Conservation (phyloP, 495 filamentous ascomycete genomes). For the Tuber melanosporum region DNA sequence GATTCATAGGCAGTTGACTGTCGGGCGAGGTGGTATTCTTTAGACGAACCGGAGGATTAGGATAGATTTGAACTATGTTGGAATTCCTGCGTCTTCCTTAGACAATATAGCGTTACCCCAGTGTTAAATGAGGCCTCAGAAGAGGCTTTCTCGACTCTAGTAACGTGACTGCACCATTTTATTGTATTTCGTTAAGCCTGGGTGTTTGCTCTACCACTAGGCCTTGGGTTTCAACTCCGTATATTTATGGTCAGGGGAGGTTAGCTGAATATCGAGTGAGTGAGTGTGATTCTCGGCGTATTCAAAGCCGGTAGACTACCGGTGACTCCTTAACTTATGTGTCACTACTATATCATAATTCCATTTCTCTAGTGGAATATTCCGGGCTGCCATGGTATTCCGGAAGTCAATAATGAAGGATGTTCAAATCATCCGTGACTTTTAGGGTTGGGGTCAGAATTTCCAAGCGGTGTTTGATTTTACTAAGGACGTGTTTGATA, state of each 20-base stretch:
- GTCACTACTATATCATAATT: neutral
- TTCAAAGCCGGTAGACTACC: neutral
- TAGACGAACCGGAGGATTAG: conserved; percentile 56
- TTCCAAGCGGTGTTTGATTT: neutral
- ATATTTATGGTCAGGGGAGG: neutral
- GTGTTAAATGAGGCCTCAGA: neutral
- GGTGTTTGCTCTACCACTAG: neutral
- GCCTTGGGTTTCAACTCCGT: neutral
- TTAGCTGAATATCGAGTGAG: neutral
- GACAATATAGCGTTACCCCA: neutral
- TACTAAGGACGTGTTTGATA: neutral
- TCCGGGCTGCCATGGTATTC: neutral
- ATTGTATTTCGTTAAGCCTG: neutral
- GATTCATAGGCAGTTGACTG: conserved; percentile 56
- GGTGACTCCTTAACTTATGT: neutral
- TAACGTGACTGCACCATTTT: neutral
- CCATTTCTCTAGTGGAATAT: neutral
- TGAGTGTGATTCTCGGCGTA: neutral
- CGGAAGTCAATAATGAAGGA: neutral
- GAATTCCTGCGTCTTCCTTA: neutral
- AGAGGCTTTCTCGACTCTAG: neutral
- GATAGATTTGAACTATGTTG: neutral
- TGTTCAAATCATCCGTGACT: neutral
- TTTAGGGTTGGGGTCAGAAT: neutral
- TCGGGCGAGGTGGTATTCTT: conserved; percentile 57